Conservation (phyloP, 2,329 filamentous ascomycete species). For the Diplocarpon mali region DNA sequence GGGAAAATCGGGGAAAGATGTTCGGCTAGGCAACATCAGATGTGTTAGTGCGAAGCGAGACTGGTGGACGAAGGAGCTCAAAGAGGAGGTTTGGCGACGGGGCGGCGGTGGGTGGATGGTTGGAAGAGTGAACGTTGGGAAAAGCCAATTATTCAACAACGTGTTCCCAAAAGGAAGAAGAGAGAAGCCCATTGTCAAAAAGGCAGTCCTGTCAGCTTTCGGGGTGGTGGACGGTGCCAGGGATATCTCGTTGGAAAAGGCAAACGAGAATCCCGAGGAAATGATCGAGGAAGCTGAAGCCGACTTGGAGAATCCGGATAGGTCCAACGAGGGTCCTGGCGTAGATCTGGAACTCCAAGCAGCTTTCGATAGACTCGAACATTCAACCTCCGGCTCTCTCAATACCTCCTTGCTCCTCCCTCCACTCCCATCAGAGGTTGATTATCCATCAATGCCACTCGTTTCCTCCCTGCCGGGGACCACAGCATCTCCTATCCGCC, state of each 20-base stretch:
- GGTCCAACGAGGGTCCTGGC: constrained; percentile 7
- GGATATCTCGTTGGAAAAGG: background rate
- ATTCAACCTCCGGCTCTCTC: constrained; percentile 12
- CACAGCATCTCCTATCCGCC: constrained; percentile 86
- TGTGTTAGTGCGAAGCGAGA: constrained; percentile 76
- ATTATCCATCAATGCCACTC: constrained; percentile 75
- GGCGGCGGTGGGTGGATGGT: constrained; percentile 92
- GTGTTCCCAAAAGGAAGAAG: constrained; percentile 68
- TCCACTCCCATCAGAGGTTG: constrained; percentile 58
- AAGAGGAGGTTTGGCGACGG: constrained; percentile 72
- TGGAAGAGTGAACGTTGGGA: constrained; percentile 96
- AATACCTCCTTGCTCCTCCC: constrained; percentile 51
- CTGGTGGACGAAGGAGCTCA: constrained; percentile 87
- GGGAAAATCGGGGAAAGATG: constrained; percentile 51
- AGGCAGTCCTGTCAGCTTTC: background rate
- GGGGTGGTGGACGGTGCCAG: background rate
- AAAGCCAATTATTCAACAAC: constrained; percentile 80
- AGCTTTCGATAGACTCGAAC: constrained; percentile 3
- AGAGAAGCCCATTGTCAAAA: constrained; percentile 2
- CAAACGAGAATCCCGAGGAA: background rate
- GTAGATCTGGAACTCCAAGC: constrained; percentile 3
- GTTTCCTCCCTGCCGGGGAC: constrained; percentile 84
- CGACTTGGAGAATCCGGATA: background rate
- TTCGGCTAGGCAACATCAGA: constrained; percentile 79
- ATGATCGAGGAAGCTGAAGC: background rate